Evolutionary conservation across 2,329 filamentous ascomycete species (phyloP), one percentile per base, ranked within the genome.

Genomic region (Curvularia spicifera): DNA sequence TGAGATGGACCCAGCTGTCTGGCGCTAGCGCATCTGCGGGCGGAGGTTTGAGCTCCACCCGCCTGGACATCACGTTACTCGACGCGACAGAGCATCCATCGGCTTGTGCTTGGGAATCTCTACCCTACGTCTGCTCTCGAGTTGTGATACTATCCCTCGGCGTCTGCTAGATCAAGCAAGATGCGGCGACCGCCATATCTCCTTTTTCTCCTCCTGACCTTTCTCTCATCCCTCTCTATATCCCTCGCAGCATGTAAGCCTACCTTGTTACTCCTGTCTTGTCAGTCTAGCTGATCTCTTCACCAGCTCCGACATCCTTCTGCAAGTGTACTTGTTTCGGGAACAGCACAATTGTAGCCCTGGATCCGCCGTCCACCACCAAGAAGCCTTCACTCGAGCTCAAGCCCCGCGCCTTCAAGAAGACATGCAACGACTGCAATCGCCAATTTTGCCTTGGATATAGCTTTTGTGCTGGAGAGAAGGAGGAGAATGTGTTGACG

Each of bases 311-410:
- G 24, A 85, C 86, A 15, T 88, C 86, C 57, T 90, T 89, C 77
- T 90, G 87, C 83, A 90, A 89, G 84, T 90, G 87, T 74, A 89
- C 86, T 56, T 89, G 87, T 75, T 86, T 86, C 76, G 82, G 82
- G 50, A 89, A 89, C 72, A 87, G 83, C 77, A 89, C 86, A 53
- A 88, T 90, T 51, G 89, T 90, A 64, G 84, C 86, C 18, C 83
- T 89, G 56, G 82, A 86, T 60, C 80, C 81, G 8, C 78, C 78
- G 26, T 61, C 66, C 9, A 60, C 66, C 33, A 52, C 66, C 18
- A 65, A 70, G 37, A 72, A 73, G 37, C 67, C 72, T 4, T 20
- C 61, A 18, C 48, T 57, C 15, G 29, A 31, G 10, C 29, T 47
- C 18, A 61, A 64, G 29, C 64, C 68, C n/a, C 72, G 73, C 45